phyloP scores from a whole-genome alignment of 768 basidiomycete genomes.

The Pleurotus sapidus region DNA sequence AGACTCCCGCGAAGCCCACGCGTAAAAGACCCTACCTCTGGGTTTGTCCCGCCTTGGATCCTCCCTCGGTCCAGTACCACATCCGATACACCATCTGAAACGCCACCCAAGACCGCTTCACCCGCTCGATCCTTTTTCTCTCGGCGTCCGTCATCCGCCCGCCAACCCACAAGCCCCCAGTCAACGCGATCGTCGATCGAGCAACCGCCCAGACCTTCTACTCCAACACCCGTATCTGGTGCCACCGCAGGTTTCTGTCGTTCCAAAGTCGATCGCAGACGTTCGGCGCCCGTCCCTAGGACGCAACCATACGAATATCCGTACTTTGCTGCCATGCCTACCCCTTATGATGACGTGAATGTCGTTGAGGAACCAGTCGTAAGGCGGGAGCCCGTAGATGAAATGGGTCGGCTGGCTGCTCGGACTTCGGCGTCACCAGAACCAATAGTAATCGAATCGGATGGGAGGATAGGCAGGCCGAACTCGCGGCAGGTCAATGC shows the following conservation, averaged over 20 bases:
- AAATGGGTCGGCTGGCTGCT: not conserved
- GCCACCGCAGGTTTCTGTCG: not conserved
- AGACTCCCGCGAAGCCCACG: not conserved
- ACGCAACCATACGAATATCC: slow-evolving; percentile 7
- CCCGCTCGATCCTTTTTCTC: slow-evolving; percentile 1
- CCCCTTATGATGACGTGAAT: not conserved
- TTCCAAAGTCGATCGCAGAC: not conserved
- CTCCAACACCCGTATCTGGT: not conserved
- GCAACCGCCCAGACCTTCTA: not conserved
- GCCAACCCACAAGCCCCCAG: not conserved
- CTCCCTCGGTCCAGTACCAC: not conserved
- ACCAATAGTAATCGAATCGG: not conserved
- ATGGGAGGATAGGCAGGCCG: not conserved
- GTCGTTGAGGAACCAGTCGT: not conserved
- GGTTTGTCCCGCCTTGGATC: not conserved
- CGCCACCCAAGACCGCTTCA: not conserved
- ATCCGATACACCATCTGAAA: not conserved
- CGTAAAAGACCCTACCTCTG: not conserved
- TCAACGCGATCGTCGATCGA: not conserved
- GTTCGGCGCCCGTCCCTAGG: slow-evolving; percentile 2
- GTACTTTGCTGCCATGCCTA: slow-evolving; percentile 6
- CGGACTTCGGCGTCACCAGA: not conserved
- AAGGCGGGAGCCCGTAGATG: not conserved
- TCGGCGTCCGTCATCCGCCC: not conserved
- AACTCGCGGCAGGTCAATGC: not conserved